Evolutionary conservation across 345 rosid genomes (phyloP).

Genomic region (Reutealis trisperma): DNA sequence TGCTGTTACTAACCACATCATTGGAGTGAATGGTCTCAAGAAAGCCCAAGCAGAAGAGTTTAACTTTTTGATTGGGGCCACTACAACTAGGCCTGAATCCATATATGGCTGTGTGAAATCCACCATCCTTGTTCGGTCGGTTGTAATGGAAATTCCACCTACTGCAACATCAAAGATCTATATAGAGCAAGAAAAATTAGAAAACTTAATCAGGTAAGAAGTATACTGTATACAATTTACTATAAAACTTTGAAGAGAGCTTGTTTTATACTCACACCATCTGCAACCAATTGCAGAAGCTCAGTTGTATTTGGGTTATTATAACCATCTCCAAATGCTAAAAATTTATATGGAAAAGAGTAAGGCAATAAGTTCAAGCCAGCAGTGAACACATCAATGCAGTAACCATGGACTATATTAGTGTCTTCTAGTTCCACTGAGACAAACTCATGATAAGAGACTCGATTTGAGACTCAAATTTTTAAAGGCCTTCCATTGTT

Average conservation of each 20-base stretch:
- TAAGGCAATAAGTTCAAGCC: constrained; percentile 78
- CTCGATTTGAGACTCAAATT: constrained; percentile 69
- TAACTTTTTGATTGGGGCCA: constrained; percentile 26
- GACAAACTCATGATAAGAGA: constrained; percentile 61
- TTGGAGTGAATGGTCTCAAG: constrained; percentile 22
- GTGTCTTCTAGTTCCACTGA: constrained; percentile 34
- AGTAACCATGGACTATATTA: constrained; percentile 66
- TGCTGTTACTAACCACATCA: constrained; percentile 27
- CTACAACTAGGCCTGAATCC: constrained; percentile 33
- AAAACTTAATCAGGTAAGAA: no score
- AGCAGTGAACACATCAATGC: constrained; percentile 80
- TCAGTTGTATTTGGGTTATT: constrained; percentile 17
- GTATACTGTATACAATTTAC: neutral
- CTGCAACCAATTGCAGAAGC: constrained; percentile 24
- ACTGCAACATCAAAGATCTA: constrained; percentile 27
- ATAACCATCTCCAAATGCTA: constrained; percentile 49
- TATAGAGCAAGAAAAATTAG: neutral
- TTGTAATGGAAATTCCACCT: constrained; percentile 30
- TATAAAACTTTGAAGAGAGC: no score
- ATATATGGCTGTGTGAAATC: constrained; percentile 33
- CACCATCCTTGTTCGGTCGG: constrained; percentile 24
- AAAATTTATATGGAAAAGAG: constrained; percentile 67
- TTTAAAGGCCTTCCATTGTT: constrained; percentile 70
- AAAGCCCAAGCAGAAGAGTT: constrained; percentile 30
- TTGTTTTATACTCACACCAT: constrained; percentile 22